A percentile compares a stretch with the other conserved stretches of the same genome.
phyloP scores from a whole-genome alignment of 2,329 filamentous ascomycete genomes.

The Tolypocladium sp. region DNA sequence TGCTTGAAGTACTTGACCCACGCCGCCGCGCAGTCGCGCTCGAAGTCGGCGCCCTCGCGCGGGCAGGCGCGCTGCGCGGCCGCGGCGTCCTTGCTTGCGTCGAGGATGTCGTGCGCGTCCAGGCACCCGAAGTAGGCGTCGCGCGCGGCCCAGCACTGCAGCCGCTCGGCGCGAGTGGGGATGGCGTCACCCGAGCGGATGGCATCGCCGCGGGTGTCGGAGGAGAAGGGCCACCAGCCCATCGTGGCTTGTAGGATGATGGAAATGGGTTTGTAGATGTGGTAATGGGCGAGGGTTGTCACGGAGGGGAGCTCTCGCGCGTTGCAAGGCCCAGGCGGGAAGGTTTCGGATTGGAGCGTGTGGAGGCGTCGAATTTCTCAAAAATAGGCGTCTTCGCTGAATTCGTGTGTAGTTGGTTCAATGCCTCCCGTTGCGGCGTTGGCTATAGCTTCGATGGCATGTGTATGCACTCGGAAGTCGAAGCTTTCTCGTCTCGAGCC shows the following conservation, averaged over 20 bases:
- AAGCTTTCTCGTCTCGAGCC: background rate
- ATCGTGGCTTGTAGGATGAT: conserved; percentile 18
- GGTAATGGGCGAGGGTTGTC: background rate
- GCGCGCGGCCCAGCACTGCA: conserved; percentile 80
- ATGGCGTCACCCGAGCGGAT: conserved; percentile 55
- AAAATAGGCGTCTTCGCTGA: background rate
- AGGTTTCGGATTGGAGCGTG: background rate
- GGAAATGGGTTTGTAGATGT: background rate
- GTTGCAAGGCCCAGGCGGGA: background rate
- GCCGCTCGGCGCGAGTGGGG: conserved; percentile 75
- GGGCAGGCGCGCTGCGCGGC: conserved; percentile 30
- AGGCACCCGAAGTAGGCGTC: conserved; percentile 86
- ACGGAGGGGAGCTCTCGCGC: background rate
- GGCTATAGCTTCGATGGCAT: background rate
- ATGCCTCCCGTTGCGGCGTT: background rate
- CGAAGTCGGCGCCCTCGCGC: conserved; percentile 48
- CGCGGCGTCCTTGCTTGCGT: conserved; percentile 41
- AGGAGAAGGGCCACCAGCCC: conserved; percentile 39
- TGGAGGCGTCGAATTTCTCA: background rate
- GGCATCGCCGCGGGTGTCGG: conserved; percentile 39
- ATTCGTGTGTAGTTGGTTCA: background rate
- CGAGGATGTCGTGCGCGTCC: conserved; percentile 71
- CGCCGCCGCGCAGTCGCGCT: conserved; percentile 75
- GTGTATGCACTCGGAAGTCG: background rate
- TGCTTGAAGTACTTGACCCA: conserved; percentile 99